Conservation (phyloP, 139 green algal species). For the Chlorella sp. region DNA sequence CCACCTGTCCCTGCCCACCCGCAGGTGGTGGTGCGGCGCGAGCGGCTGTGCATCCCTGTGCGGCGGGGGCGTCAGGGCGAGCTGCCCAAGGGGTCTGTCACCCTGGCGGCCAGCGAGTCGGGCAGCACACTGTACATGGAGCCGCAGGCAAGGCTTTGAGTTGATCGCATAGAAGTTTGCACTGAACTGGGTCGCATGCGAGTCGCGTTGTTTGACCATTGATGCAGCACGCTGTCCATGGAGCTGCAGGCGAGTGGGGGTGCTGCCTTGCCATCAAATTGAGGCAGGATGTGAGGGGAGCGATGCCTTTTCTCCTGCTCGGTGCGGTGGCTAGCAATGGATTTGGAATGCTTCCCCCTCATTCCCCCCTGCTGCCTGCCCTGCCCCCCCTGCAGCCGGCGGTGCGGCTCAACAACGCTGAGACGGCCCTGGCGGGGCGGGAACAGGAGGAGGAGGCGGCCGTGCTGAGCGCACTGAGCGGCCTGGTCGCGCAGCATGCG, state of each 20-base stretch:
- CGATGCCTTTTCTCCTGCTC: no score
- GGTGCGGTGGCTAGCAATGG: no score
- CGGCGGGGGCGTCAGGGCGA: constrained; percentile 66
- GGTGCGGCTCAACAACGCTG: constrained; percentile 84
- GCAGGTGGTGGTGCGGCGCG: constrained; percentile 56
- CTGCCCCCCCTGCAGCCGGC: constrained; percentile 32
- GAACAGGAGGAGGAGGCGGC: constrained; percentile 66
- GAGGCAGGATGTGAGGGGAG: no score
- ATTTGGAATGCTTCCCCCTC: no score
- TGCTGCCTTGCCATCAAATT: no score
- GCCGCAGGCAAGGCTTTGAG: constrained; percentile 56
- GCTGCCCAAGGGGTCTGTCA: constrained; percentile 73
- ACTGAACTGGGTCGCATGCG: no score
- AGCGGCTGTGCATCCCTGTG: constrained; percentile 59
- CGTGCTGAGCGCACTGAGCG: constrained; percentile 62
- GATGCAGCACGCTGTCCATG: no score
- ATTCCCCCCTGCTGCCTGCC: no score
- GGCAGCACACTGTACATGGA: constrained; percentile 91
- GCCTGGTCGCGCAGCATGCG: constrained; percentile 32
- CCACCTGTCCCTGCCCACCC: neutral
- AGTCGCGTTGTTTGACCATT: no score
- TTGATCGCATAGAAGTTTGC: no score
- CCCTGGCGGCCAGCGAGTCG: constrained; percentile 52
- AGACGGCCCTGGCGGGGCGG: constrained; percentile 63
- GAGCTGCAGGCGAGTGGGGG: no score